A percentile compares a stretch with the other conserved stretches of the same genome.
These are phyloP conservation scores for Xylaria polymorpha DNA, from an alignment of 2,329 filamentous ascomycete species.

Conservation along the genomic window DNA sequence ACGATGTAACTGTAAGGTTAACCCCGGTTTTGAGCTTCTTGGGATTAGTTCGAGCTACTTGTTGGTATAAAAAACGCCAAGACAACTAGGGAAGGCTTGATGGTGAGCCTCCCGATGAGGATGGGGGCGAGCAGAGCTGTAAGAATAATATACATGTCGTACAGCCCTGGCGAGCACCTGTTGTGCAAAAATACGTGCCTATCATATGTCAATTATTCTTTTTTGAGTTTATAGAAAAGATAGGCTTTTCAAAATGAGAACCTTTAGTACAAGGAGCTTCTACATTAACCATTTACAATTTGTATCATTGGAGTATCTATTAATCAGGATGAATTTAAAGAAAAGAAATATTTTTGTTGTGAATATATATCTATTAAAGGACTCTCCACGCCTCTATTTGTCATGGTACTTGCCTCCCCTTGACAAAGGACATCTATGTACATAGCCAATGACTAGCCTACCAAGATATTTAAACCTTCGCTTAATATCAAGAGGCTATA, in stretches of 20 bases:
- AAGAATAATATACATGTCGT: too few species aligned
- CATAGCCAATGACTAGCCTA: too few species aligned
- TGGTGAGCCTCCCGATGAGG: not conserved
- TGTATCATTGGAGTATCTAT: too few species aligned
- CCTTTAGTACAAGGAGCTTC: not conserved
- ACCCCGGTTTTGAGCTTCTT: not conserved
- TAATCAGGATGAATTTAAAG: not conserved
- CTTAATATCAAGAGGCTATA: not conserved
- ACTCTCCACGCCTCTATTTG: too few species aligned
- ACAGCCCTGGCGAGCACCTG: too few species aligned
- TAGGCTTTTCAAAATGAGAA: not conserved
- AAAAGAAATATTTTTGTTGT: not conserved
- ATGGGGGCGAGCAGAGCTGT: too few species aligned
- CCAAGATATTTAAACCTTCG: too few species aligned
- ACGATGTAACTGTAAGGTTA: constrained; percentile 1
- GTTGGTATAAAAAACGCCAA: not conserved
- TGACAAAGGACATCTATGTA: too few species aligned
- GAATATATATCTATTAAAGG: not conserved
- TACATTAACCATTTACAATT: not conserved
- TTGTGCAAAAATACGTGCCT: too few species aligned
- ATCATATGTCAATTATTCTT: too few species aligned
- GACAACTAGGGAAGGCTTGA: not conserved
- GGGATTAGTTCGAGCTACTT: not conserved
- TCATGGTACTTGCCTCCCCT: too few species aligned
- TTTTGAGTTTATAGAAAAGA: not conserved